Percentiles rank a stretch among this genome's conserved stretches.
phyloP scores from a whole-genome alignment of 441 rosid species.

The Adansonia grandidieri region DNA sequence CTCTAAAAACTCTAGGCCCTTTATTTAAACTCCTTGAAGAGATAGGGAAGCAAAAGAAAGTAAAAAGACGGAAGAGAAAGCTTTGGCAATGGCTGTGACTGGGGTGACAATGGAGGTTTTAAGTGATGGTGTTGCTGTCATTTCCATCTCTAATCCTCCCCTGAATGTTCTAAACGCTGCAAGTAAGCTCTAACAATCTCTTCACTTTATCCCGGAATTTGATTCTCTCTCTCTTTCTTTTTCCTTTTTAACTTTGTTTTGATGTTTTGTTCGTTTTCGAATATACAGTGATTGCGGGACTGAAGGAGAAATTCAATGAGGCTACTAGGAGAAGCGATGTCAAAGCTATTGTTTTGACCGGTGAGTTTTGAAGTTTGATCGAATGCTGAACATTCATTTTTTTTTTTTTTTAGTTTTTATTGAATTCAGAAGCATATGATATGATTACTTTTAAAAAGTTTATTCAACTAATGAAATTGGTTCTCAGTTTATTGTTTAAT shows the following conservation, averaged over 20 bases:
- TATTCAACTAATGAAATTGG: background rate
- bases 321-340: conserved; percentile 23
- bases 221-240: background rate
- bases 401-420: background rate
- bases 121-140: conserved; percentile 83
- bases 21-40: background rate
- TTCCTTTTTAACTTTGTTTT: no score
- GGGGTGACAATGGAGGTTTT: conserved; percentile 73
- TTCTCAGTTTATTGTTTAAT: background rate
- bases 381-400: background rate
- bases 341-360: conserved; percentile 27
- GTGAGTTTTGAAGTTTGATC: background rate
- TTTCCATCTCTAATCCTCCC: conserved; percentile 84
- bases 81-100: conserved; percentile 51
- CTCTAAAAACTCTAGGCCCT: background rate
- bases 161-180: conserved; percentile 79
- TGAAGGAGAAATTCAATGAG: conserved; percentile 25
- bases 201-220: background rate
- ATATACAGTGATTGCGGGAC: conserved; percentile 1
- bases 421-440: background rate
- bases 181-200: conserved; percentile 42
- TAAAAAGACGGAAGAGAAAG: background rate
- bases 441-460: background rate
- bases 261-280: background rate
- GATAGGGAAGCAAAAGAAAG: background rate